Conservation (phyloP, 805 yeast species). For the Candida pseudoglaebosa region DNA sequence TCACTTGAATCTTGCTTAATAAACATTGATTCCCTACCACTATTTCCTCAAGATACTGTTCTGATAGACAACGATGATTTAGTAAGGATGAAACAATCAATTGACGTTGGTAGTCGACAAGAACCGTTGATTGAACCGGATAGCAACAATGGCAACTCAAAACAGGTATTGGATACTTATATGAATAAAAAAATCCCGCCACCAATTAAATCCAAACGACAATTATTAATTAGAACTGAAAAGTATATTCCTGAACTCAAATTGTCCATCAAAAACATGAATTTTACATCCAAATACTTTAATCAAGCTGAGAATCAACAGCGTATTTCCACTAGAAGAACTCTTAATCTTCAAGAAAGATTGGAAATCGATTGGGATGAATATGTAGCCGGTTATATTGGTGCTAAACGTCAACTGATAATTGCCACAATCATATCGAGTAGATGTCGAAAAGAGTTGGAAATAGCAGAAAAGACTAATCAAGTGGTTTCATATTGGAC, state of each 20-base stretch:
- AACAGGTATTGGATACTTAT: constrained; percentile 8
- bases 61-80: neutral
- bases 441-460: constrained; percentile 26
- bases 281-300: constrained; percentile 45
- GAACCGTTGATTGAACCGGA: neutral
- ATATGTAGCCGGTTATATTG: constrained; percentile 59
- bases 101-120: neutral
- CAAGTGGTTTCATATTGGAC: constrained; percentile 61
- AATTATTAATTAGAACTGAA: constrained; percentile 23
- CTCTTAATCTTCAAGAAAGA: constrained; percentile 46
- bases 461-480: constrained; percentile 24
- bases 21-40: neutral
- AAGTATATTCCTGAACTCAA: constrained; percentile 32
- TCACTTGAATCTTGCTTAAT: neutral
- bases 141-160: too few relatives aligned
- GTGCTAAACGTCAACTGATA: constrained; percentile 51
- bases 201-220: constrained; percentile 25
- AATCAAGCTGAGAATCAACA: constrained; percentile 42
- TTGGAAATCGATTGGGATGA: constrained; percentile 41
- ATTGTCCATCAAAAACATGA: constrained; percentile 40
- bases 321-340: constrained; percentile 34
- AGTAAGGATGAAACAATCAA: neutral
- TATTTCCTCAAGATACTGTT: neutral
- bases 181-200: constrained; percentile 15
- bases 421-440: constrained; percentile 44